Conservation (phyloP, 23 red algal genomes). For the Agarophyton chilense region DNA sequence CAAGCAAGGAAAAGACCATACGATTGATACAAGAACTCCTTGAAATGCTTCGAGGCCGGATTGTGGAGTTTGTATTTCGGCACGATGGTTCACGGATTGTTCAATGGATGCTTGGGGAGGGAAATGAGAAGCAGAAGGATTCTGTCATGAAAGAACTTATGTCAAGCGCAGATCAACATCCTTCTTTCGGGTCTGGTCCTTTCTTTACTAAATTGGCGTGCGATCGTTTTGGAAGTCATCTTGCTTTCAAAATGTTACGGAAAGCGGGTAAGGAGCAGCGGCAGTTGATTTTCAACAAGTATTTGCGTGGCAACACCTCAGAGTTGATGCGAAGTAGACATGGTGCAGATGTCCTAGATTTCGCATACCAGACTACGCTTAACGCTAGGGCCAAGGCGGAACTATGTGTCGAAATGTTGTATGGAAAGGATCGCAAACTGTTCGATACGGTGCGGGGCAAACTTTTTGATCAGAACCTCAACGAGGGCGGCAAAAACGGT, state of each 20-base stretch:
- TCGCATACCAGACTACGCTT: conserved; percentile 65
- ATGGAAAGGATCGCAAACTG: conserved; percentile 41
- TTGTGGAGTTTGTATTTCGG: conserved; percentile 70
- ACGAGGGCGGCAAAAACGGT: not conserved
- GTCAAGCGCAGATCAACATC: not conserved
- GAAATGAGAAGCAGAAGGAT: conserved; percentile 16
- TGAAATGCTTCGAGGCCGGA: conserved; percentile 37
- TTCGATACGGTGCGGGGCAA: conserved; percentile 34
- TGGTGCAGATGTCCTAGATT: conserved; percentile 68
- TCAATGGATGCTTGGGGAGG: conserved; percentile 70
- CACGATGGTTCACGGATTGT: conserved; percentile 84
- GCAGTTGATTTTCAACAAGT: conserved; percentile 44
- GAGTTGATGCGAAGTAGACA: conserved; percentile 65
- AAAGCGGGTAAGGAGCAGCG: conserved; percentile 15
- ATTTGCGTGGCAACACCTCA: conserved; percentile 32
- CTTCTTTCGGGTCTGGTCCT: conserved; percentile 1
- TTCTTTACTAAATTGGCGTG: conserved; percentile 55
- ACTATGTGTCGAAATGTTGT: conserved; percentile 61
- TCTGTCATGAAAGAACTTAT: conserved; percentile 62
- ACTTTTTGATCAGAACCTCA: not conserved
- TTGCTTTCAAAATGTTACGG: conserved; percentile 73
- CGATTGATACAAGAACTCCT: conserved; percentile 50
- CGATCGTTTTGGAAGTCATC: conserved; percentile 65
- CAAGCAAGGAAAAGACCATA: conserved; percentile 35
- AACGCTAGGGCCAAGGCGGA: conserved; percentile 15